Conservation (phyloP, 73 alveolate species). For the Blepharisma japonicum region DNA sequence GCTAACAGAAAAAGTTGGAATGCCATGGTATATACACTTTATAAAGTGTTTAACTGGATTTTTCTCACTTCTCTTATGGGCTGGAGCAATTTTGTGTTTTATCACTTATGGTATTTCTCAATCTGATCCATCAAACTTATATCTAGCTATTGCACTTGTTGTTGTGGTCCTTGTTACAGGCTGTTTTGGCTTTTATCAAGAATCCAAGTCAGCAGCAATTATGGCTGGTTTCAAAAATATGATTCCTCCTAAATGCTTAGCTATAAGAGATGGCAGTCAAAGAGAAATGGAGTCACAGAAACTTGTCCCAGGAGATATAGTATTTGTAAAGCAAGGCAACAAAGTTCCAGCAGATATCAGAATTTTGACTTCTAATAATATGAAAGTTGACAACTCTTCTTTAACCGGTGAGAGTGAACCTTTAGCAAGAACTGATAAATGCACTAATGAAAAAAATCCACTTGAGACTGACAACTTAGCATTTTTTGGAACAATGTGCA, state of each 20-base stretch:
- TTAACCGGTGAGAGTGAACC: conserved; percentile 95
- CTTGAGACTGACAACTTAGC: conserved; percentile 91
- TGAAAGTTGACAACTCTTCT: conserved; percentile 93
- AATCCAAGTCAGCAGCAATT: conserved; percentile 81
- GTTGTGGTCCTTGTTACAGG: conserved; percentile 75
- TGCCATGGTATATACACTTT: conserved; percentile 74
- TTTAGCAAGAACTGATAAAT: conserved; percentile 73
- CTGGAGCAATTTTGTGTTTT: conserved; percentile 76
- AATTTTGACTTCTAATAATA: conserved; percentile 57
- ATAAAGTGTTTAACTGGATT: conserved; percentile 65
- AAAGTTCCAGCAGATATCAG: conserved; percentile 94
- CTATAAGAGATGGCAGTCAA: conserved; percentile 70
- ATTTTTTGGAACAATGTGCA: conserved; percentile 92
- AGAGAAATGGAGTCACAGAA: conserved; percentile 56
- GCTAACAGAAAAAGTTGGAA: conserved; percentile 73
- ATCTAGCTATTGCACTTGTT: conserved; percentile 79
- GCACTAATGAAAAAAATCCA: conserved; percentile 86
- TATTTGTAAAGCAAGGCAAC: conserved; percentile 80
- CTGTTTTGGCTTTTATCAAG: conserved; percentile 63
- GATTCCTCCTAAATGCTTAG: conserved; percentile 23
- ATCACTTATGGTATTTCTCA: conserved; percentile 72
- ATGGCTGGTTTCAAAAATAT: conserved; percentile 80
- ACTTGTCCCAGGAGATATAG: conserved; percentile 93
- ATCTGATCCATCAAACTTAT: conserved; percentile 69
- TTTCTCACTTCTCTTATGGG: conserved; percentile 82